Percentiles rank a stretch among this genome's conserved stretches.
These are phyloP conservation scores for Chlamydomonas schloesseri DNA, from an alignment of 139 green algal species.

Conservation along the genomic window DNA sequence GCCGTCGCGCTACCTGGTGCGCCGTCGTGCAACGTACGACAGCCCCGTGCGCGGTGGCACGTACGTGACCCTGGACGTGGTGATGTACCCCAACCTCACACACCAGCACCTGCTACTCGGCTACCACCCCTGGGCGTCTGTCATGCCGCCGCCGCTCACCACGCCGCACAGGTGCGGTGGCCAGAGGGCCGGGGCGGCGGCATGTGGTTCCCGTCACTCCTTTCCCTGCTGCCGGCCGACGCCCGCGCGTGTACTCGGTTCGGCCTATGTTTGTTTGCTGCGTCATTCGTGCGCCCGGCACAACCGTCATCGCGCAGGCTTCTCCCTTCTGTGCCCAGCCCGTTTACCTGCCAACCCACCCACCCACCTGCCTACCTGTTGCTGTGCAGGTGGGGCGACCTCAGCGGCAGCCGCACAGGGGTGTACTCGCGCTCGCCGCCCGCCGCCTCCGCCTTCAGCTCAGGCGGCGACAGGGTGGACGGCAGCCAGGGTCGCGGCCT, in stretches of 20 bases:
- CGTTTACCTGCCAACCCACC: too few relatives aligned
- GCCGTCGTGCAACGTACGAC: background rate
- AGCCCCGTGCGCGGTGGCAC: conserved; percentile 8
- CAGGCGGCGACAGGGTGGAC: background rate
- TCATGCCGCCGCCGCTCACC: conserved; percentile 20
- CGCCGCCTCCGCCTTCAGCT: background rate
- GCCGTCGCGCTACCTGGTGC: too few relatives aligned
- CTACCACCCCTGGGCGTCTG: conserved; percentile 8
- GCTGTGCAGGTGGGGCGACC: background rate
- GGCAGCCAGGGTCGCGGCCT: background rate
- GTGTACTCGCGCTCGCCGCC: background rate
- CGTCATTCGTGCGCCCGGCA: too few relatives aligned
- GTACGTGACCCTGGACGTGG: conserved; percentile 10
- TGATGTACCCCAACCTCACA: background rate
- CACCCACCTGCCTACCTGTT: too few relatives aligned
- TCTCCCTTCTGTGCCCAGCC: too few relatives aligned
- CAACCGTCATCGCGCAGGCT: too few relatives aligned
- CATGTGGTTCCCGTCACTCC: background rate
- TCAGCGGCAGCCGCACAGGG: background rate
- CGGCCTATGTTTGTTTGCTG: too few relatives aligned
- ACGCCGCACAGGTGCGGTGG: background rate
- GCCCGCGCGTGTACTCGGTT: too few relatives aligned
- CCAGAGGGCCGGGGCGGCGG: background rate
- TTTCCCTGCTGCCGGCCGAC: too few relatives aligned
- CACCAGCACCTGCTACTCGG: background rate